Evolutionary conservation across 495 filamentous ascomycete genomes (phyloP), one percentile per base, ranked within the genome.

Genomic region (Penicillium pulvis): DNA sequence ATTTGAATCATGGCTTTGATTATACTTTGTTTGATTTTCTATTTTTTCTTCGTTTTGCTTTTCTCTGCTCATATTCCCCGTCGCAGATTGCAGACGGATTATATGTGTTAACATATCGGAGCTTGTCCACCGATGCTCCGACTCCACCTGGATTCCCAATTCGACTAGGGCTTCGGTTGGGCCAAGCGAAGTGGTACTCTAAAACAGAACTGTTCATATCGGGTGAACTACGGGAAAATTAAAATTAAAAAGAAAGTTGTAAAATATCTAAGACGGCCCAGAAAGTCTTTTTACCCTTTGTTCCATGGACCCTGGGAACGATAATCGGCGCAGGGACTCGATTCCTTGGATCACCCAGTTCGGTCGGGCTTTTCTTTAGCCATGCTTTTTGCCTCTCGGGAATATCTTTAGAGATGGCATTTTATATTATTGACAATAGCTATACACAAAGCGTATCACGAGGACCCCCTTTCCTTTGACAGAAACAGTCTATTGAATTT

Each of bases 141-240:
- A 43, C 51, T 31, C 17, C 6, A 20, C 39, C 45, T 41, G 9
- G 35, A 56, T 64, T 61, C 8, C 41, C 55, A 63, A 57, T 54
- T 6, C 23, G 49, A 68, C 66, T 70, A 70, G 65, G 62, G 67
- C 62, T 64, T 65, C 67, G 65, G 67, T 55, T 66, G 50, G 51
- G 43, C 49, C 55, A 70, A 68, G 65, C 65, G 65, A 65, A 58
- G 11, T 20, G 47, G 39, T 45, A 23, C 41, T 55, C 63, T 60
- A 58, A 39, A 30, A 28, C 42, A 56, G 16, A 23, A 41, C 23
- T 19, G 36, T 56, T 46, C 53, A 56, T 60, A 28, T 64, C 67
- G 64, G 67, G 51, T 63, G 57, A 70, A 70, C 64, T 65, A 48
- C 64, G 67, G 64, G 24, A 23, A 57, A 59, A 55, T 30, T 47